Conservation (phyloP, 2,329 filamentous ascomycete species). For the Botrytis fabae region DNA sequence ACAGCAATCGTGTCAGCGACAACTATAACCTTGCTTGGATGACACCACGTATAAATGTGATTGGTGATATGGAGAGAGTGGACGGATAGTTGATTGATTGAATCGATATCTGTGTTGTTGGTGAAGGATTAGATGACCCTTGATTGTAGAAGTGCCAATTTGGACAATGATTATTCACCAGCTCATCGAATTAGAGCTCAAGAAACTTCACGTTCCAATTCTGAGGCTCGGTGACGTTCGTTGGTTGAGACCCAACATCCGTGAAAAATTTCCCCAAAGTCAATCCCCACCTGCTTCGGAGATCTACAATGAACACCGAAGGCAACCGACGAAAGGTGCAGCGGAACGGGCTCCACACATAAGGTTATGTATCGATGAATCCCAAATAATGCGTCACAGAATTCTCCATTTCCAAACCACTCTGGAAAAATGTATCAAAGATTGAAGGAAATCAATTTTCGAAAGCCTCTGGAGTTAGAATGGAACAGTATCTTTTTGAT, state of each 20-base stretch:
- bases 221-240: background rate
- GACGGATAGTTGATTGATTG: background rate
- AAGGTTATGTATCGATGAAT: background rate
- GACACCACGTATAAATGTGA: background rate
- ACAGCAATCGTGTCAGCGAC: background rate
- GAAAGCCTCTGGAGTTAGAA: background rate
- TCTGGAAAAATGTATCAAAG: background rate
- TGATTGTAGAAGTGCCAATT: background rate
- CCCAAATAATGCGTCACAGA: background rate
- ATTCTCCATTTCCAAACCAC: background rate
- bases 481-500: background rate
- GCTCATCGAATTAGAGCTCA: background rate
- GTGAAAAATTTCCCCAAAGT: background rate
- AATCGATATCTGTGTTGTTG: background rate
- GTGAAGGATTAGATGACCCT: background rate
- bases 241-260: background rate
- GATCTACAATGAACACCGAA: constrained; percentile 10
- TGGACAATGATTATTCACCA: background rate
- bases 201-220: background rate
- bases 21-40: background rate
- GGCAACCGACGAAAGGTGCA: background rate
- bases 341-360: background rate
- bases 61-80: background rate
- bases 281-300: background rate
- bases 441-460: background rate